These are phyloP conservation scores for Xylariaceae sp. DNA, from an alignment of 2,329 filamentous ascomycete species.

Conservation along the genomic window DNA sequence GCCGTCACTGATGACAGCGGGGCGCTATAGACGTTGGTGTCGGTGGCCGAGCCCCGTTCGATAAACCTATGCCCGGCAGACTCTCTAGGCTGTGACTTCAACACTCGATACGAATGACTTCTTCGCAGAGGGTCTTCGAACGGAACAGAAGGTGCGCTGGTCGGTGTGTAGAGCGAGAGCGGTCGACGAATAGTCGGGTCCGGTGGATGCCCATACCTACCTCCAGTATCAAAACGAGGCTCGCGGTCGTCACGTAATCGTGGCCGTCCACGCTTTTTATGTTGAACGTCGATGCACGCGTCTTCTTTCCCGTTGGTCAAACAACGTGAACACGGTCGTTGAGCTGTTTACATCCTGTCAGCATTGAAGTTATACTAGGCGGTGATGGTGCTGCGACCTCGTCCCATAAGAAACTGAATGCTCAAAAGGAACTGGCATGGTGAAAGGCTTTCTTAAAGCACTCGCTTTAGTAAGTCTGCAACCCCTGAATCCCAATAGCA, in stretches of 20 bases:
- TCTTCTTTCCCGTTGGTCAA: slow-evolving; percentile 75
- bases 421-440: neutral
- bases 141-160: slow-evolving; percentile 38
- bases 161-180: slow-evolving; percentile 46
- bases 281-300: slow-evolving; percentile 74
- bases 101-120: slow-evolving; percentile 45
- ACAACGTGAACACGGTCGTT: slow-evolving; percentile 74
- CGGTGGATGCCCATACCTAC: slow-evolving; percentile 42
- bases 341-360: slow-evolving; percentile 47
- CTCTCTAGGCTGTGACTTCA: slow-evolving; percentile 51
- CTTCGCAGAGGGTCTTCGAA: slow-evolving; percentile 45
- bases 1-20: slow-evolving; percentile 38
- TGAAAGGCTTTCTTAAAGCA: slow-evolving; percentile 2
- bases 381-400: neutral
- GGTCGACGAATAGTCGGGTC: slow-evolving; percentile 47
- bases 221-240: slow-evolving; percentile 47
- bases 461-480: slow-evolving; percentile 12
- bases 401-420: neutral
- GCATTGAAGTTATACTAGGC: slow-evolving; percentile 19
- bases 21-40: slow-evolving; percentile 45
- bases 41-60: slow-evolving; percentile 45
- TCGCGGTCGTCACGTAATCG: slow-evolving; percentile 69
- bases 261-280: slow-evolving; percentile 78
- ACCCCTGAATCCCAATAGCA: neutral
- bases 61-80: slow-evolving; percentile 44